Conservation (phyloP, 441 rosid genomes). For the Corymbia calophylla region DNA sequence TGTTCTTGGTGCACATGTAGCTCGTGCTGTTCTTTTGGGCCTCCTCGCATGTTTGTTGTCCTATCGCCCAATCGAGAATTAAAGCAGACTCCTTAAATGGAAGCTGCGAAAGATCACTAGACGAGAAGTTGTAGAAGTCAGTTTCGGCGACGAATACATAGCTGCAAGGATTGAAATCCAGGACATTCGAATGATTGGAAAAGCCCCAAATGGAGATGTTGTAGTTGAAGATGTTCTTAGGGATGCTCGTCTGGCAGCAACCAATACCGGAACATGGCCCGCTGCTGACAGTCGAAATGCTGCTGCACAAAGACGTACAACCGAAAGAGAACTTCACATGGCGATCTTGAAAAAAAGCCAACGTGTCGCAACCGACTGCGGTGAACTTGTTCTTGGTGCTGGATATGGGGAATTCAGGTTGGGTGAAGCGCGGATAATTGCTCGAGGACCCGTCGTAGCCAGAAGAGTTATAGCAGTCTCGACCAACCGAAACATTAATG, state of each 20-base stretch:
- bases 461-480: background rate
- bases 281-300: background rate
- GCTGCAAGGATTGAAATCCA: background rate
- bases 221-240: background rate
- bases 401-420: background rate
- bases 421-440: rapidly evolving
- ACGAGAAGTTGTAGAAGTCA: background rate
- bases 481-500: background rate
- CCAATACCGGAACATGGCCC: background rate
- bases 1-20: background rate
- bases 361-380: constrained; percentile 30
- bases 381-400: constrained; percentile 6
- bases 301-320: background rate
- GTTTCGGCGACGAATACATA: background rate
- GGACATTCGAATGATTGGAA: background rate
- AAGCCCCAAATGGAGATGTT: background rate
- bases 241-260: background rate
- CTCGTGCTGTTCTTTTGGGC: background rate
- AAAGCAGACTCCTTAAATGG: background rate
- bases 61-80: background rate
- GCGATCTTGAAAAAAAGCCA: background rate
- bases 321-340: background rate
- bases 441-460: rapidly evolving
- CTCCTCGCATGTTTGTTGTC: background rate
- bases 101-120: background rate